Percentiles rank a stretch among this genome's conserved stretches.
phyloP scores from a whole-genome alignment of 1,139 yeast species.

The Torulaspora pretoriensis region DNA sequence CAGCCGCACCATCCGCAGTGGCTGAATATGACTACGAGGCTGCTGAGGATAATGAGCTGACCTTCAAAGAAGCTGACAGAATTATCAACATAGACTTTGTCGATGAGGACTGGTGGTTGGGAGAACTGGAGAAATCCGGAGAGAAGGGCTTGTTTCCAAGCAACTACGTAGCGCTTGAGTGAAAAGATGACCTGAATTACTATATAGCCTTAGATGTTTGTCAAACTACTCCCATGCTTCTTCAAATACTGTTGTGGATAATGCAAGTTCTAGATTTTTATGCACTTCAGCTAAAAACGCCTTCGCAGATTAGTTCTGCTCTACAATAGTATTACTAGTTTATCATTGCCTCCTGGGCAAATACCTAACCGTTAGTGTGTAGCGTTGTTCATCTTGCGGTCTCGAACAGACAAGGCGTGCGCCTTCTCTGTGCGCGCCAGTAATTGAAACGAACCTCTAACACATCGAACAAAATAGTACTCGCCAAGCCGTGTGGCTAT shows the following conservation, averaged over 20 bases:
- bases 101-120: constrained; percentile 98
- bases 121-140: constrained; percentile 59
- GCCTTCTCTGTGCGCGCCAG: not conserved
- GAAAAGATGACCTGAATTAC: constrained; percentile 15
- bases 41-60: constrained; percentile 83
- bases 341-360: no score
- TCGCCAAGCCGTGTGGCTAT: not conserved
- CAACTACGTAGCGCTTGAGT: constrained; percentile 61
- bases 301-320: no score
- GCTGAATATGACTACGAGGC: constrained; percentile 88
- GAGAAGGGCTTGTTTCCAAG: constrained; percentile 86
- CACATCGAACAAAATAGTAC: not conserved
- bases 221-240: not conserved
- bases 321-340: no score
- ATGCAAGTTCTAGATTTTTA: no score
- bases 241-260: not conserved
- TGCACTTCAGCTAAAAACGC: no score
- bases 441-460: not conserved
- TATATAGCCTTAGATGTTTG: not conserved
- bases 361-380: no score
- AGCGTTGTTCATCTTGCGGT: no score
- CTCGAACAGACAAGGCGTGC: not conserved
- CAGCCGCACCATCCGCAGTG: constrained; percentile 50
- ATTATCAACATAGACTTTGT: constrained; percentile 81
- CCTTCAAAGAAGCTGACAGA: constrained; percentile 75